Evolutionary conservation across 148 eudicot genomes (phyloP), one percentile per base, ranked within the genome.

Genomic region (Camellia japonica): DNA sequence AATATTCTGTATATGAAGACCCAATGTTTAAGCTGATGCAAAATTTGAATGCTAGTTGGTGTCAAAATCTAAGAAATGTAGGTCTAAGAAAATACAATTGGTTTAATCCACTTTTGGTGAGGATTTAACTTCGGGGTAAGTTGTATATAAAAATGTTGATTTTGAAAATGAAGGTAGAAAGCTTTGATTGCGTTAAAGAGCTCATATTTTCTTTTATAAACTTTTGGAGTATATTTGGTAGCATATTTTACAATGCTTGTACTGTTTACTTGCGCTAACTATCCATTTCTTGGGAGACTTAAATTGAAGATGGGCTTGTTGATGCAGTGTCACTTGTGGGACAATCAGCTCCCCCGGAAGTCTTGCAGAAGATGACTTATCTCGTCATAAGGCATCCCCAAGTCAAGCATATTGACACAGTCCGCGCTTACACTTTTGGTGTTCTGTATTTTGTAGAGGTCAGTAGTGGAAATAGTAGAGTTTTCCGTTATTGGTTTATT

Each of bases 401-500:
- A 68, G 88, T 95, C 69, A 92, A 92, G 83, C 97, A 97, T 4
- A 75, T 95, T n/a, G 99, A 95, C 85, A 95, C 98, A 23, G 91
- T 95, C 64, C 96, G 97, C 6, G 98, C 98, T 60, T 95, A 95
- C 86, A 95, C 98, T 18, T 89, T 95, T 73, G 98, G 98, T 12
- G 96, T 87, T 23, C 89, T 95, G 47, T 95, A 95, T 83, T 93
- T 93, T 71, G 98, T 95, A 46, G 98, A 95, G 97, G 98, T 95
- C 55, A 60, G 93, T 80, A 15, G 58, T 16, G 3, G 44, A 44
- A 41, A 18, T 60, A 30, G 6, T 9, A 7, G 10, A 66, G 66
- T 51, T 58, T 59, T 23, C 54, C 61, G 3, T 44, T 43, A 64
- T 0, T 9, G 10, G 14, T 58, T 6, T 18, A 42, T 2, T 4